Evolutionary conservation across 305 asterid genomes (phyloP).

Genomic region (Rubia occidens): DNA sequence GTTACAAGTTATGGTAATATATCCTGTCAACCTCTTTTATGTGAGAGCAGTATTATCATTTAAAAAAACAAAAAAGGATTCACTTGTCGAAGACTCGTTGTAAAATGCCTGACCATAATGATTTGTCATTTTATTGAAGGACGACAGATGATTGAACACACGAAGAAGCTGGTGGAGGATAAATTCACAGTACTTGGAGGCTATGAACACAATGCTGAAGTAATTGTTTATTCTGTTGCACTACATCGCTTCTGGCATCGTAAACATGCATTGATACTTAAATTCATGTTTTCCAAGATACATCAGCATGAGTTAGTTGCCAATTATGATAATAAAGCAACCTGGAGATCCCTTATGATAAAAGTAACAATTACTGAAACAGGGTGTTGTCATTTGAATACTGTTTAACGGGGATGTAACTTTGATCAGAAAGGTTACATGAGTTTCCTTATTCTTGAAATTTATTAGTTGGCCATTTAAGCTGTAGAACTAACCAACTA

Average conservation of each 20-base stretch:
- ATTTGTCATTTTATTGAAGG: slow-evolving; percentile 38
- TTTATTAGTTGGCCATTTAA: not conserved
- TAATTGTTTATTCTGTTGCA: slow-evolving; percentile 12
- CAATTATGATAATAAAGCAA: not conserved
- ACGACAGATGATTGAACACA: slow-evolving; percentile 98
- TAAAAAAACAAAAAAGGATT: not conserved
- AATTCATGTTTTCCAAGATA: not conserved
- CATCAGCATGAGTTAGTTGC: not conserved
- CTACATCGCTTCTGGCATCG: not conserved
- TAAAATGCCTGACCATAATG: slow-evolving; percentile 24
- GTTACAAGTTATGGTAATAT: slow-evolving; percentile 95
- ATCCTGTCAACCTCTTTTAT: slow-evolving; percentile 9
- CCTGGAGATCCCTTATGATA: not conserved
- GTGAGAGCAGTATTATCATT: slow-evolving; percentile 14
- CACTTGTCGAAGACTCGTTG: slow-evolving; percentile 9
- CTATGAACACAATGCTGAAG: slow-evolving; percentile 92
- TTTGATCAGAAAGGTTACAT: not conserved
- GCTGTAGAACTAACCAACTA: not conserved
- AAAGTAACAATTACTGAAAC: not conserved
- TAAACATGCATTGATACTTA: not conserved
- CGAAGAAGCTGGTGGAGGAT: slow-evolving; percentile 91
- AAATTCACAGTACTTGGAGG: slow-evolving; percentile 74
- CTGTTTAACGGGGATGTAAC: not conserved
- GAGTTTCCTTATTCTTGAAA: not conserved
- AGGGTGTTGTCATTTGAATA: not conserved